Percentiles rank a stretch among this genome's conserved stretches.
Evolutionary conservation across 148 eudicot genomes (phyloP).

Genomic region (Chenopodium album): DNA sequence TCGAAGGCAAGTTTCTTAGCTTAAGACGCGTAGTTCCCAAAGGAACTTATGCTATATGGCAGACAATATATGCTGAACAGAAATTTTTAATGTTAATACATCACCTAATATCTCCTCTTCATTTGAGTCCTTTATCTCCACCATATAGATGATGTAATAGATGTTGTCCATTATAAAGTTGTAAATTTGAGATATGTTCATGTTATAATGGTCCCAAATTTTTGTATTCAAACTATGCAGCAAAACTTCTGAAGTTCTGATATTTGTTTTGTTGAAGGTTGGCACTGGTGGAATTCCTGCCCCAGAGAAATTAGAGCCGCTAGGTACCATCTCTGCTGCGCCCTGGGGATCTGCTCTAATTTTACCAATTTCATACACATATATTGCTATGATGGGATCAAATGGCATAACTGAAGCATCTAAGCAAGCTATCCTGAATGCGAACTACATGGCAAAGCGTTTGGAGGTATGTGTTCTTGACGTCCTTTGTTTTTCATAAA

Average conservation of each 20-base stretch:
- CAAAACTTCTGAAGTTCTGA: slow-evolving; percentile 12
- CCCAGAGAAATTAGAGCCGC: slow-evolving; percentile 65
- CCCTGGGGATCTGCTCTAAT: slow-evolving; percentile 99
- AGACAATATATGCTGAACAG: not conserved
- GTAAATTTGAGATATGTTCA: not conserved
- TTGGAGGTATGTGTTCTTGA: slow-evolving; percentile 63
- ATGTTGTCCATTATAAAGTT: not conserved
- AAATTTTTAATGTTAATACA: not conserved
- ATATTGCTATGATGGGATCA: slow-evolving; percentile 99
- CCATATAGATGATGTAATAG: not conserved
- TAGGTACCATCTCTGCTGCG: slow-evolving; percentile 94
- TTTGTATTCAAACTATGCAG: not conserved
- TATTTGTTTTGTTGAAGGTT: slow-evolving; percentile 45
- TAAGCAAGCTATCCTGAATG: slow-evolving; percentile 90
- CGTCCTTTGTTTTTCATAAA: not conserved
- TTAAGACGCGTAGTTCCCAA: too few species aligned
- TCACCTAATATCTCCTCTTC: not conserved
- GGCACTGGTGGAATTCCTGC: slow-evolving; percentile 89
- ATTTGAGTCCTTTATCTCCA: not conserved
- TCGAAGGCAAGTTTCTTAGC: not conserved
- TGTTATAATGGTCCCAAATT: not conserved
- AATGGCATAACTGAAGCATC: slow-evolving; percentile 93
- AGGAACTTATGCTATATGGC: too few species aligned
- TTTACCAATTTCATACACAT: slow-evolving; percentile 92
- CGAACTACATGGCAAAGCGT: slow-evolving; percentile 98